phyloP scores from a whole-genome alignment of 2,329 filamentous ascomycete genomes.

The Pseudofabraea citricarpa region DNA sequence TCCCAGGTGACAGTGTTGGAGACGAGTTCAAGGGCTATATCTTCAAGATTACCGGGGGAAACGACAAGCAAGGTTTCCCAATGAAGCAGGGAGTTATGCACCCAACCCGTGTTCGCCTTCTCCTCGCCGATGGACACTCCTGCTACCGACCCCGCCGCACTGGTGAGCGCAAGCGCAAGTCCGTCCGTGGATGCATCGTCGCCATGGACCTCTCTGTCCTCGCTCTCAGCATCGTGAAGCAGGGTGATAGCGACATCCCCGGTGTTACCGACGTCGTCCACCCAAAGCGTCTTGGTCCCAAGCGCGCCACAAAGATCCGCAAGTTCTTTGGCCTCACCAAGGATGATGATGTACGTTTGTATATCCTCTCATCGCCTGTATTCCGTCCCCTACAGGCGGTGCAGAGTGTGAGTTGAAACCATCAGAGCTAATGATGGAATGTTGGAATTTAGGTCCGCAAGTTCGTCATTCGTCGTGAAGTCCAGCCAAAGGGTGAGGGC shows the following conservation, averaged over 20 bases:
- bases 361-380: slow-evolving; percentile 67
- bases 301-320: slow-evolving; percentile 99
- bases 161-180: slow-evolving; percentile 99
- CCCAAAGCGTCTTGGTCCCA: slow-evolving; percentile 98
- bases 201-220: slow-evolving; percentile 92
- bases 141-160: slow-evolving; percentile 98
- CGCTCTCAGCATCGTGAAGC: slow-evolving; percentile 94
- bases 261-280: slow-evolving; percentile 96
- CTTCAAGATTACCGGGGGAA: slow-evolving; percentile 98
- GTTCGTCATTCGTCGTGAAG: slow-evolving; percentile 99
- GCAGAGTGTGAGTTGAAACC: slow-evolving; percentile 53
- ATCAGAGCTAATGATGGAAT: slow-evolving; percentile 20
- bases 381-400: slow-evolving; percentile 22
- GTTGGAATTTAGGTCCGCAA: slow-evolving; percentile 74
- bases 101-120: slow-evolving; percentile 95
- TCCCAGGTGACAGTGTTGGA: slow-evolving; percentile 89
- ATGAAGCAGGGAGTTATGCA: slow-evolving; percentile 99
- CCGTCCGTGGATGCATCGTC: slow-evolving; percentile 97
- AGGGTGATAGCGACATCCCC: slow-evolving; percentile 90
- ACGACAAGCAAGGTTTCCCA: slow-evolving; percentile 99
- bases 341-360: slow-evolving; percentile 98
- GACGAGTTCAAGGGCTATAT: slow-evolving; percentile 99
- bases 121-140: slow-evolving; percentile 93
- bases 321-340: slow-evolving; percentile 99
- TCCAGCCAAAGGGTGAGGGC: slow-evolving; percentile 95